Percentiles rank a stretch among this genome's conserved stretches.
Conservation (phyloP, 179 eudicot species). For the Spergularia azorica region DNA sequence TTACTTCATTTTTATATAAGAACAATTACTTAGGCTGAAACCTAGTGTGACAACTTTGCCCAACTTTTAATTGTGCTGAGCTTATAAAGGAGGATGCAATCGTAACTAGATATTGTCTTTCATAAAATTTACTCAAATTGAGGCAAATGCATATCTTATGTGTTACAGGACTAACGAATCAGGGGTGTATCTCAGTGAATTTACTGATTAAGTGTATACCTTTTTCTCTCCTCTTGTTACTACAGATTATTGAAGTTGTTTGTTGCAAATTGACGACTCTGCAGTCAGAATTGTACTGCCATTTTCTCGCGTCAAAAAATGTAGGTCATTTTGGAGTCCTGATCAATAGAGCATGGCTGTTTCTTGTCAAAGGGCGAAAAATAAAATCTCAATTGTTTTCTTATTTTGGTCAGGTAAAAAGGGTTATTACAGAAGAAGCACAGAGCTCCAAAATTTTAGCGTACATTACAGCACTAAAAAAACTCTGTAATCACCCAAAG, state of each 20-base stretch:
- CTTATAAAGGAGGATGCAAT: too few relatives aligned
- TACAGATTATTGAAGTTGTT: slow-evolving; percentile 95
- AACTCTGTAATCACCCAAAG: slow-evolving; percentile 99
- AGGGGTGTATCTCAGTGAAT: too few relatives aligned
- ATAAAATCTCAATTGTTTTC: not conserved
- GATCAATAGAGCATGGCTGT: not conserved
- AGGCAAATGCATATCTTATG: too few relatives aligned
- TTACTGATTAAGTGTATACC: too few relatives aligned
- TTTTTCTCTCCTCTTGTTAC: not conserved
- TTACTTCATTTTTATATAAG: too few relatives aligned
- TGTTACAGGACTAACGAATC: too few relatives aligned
- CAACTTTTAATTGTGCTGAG: too few relatives aligned
- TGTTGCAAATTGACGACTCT: slow-evolving; percentile 94
- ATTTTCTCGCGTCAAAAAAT: slow-evolving; percentile 92
- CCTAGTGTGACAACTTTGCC: too few relatives aligned
- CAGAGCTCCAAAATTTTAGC: slow-evolving; percentile 82
- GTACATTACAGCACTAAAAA: slow-evolving; percentile 93
- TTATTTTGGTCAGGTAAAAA: slow-evolving; percentile 58
- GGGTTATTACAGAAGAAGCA: slow-evolving; percentile 71
- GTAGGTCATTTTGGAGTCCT: slow-evolving; percentile 41
- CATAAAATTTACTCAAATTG: too few relatives aligned
- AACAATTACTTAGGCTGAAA: too few relatives aligned
- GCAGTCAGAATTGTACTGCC: slow-evolving; percentile 73
- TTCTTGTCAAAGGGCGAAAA: not conserved
- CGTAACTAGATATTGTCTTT: too few relatives aligned